Base-by-base conservation (phyloP, 23 red algal genomes). In the Gracilaria domingensis region DNA sequence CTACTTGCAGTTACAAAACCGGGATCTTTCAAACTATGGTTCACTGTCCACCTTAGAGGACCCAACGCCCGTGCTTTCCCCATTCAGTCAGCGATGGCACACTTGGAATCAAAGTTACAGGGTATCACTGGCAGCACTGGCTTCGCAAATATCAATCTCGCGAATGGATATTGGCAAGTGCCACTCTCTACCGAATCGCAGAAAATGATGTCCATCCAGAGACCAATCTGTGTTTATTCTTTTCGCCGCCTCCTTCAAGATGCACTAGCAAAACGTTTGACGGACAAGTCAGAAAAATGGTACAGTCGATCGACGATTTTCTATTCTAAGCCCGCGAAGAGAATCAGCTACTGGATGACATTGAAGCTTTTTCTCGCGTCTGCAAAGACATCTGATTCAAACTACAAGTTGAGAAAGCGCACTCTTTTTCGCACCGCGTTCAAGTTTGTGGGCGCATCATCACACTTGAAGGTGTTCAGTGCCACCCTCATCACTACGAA, bases 121-220 rank as follows among this genome's bases (percentile, higher is more conserved):
- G 81, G 69, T 33, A 23, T 67, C 34, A 20, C 56, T 16, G 81
- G 81, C 0, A 85, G 81, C 30, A 66, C 56, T 29, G 67, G 38
- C 40, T 85, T 66, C 28, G 81, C 81, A 16, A 85, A 67, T 8
- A 21, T 85, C 18, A 58, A 67, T 54, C 81, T 85, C 34, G 35
- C 81, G 4, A 24, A 85, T 38, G 81, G 57, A 20, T 49, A 85
- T 16, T 85, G 81, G 58, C 81, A 85, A 1, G 18, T 85, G 8
- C 49, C 51, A 6, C 56, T 85, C 4, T 65, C 56, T 36, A 5
- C 56, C 24, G 12, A 85, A 26, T 85, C 58, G 24, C 81, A 85
- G 17, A 58, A 85, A 16, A 65, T 69, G 16, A 64, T 85, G 51
- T 85, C 0, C 0, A 85, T 85, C 24, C 81, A 85, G 54, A 85